These are phyloP conservation scores for Hypericum perforatum DNA, from an alignment of 345 rosid species.

Conservation along the genomic window DNA sequence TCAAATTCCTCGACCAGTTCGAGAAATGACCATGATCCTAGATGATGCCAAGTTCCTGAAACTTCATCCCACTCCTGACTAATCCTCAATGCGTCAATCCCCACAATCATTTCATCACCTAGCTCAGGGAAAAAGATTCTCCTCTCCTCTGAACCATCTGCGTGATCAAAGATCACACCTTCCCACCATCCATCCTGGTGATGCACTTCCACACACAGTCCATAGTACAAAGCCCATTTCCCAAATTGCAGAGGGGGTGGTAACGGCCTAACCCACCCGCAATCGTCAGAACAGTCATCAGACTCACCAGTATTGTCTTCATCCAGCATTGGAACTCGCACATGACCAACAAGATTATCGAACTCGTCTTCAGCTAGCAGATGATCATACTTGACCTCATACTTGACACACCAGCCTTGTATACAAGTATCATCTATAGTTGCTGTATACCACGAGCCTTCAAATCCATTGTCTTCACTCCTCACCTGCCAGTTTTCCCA, in stretches of 20 bases:
- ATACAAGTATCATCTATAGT: conserved; percentile 23
- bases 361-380: conserved; percentile 36
- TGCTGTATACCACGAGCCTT: conserved; percentile 72
- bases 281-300: conserved; percentile 10
- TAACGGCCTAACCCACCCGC: conserved; percentile 48
- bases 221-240: conserved; percentile 29
- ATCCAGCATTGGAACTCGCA: conserved; percentile 29
- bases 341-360: conserved; percentile 26
- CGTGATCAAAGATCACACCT: conserved; percentile 64
- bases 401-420: conserved; percentile 8
- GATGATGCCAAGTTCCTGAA: conserved; percentile 41
- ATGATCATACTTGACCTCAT: conserved; percentile 40
- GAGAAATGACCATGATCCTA: conserved; percentile 65
- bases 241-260: conserved; percentile 34
- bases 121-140: conserved; percentile 70
- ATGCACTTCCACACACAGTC: conserved; percentile 54
- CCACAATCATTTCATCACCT: conserved; percentile 52
- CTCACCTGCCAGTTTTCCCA: conserved; percentile 35
- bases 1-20: conserved; percentile 39
- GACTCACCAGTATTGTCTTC: conserved; percentile 21
- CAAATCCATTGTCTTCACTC: conserved; percentile 64
- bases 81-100: conserved; percentile 33
- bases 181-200: conserved; percentile 74
- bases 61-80: conserved; percentile 64
- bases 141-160: conserved; percentile 35